These are phyloP conservation scores for Pichia phayaonensis DNA, from an alignment of 805 yeast genomes.

Conservation along the genomic window DNA sequence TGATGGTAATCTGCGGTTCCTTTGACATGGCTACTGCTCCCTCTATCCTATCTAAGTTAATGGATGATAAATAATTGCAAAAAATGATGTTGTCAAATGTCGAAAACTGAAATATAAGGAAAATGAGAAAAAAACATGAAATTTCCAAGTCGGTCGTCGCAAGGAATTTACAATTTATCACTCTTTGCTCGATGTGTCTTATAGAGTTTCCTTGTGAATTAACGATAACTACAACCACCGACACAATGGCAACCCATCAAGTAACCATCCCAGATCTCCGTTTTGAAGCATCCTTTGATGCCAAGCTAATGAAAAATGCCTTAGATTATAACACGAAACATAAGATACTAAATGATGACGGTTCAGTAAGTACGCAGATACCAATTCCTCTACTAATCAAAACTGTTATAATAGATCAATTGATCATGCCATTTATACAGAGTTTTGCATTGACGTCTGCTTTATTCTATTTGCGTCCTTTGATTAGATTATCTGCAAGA, in stretches of 20 bases:
- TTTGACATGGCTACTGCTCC: conserved; percentile 12
- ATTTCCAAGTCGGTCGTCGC: neutral
- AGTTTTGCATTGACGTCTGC: conserved; percentile 40
- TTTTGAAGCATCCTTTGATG: conserved; percentile 54
- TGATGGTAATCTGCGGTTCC: conserved; percentile 81
- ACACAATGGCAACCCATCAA: neutral
- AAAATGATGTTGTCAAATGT: neutral
- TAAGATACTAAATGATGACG: neutral
- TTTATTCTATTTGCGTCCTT: conserved; percentile 31
- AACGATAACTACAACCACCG: neutral
- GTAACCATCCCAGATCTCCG: conserved; percentile 52
- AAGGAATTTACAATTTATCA: too few species aligned
- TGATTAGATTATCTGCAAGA: conserved; percentile 7
- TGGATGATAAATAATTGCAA: neutral
- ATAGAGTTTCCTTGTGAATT: neutral
- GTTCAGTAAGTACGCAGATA: conserved; percentile 12
- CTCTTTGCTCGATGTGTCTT: too few species aligned
- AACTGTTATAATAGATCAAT: conserved; percentile 45
- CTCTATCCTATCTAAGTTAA: too few species aligned
- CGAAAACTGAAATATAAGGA: neutral
- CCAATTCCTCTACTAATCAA: conserved; percentile 36
- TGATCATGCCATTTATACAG: conserved; percentile 50
- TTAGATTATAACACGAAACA: conserved; percentile 7
- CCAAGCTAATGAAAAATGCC: conserved; percentile 27
- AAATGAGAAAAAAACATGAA: neutral